These are phyloP conservation scores for Pleurostoma richardsiae DNA, from an alignment of 2,329 filamentous ascomycete species.

Conservation along the genomic window DNA sequence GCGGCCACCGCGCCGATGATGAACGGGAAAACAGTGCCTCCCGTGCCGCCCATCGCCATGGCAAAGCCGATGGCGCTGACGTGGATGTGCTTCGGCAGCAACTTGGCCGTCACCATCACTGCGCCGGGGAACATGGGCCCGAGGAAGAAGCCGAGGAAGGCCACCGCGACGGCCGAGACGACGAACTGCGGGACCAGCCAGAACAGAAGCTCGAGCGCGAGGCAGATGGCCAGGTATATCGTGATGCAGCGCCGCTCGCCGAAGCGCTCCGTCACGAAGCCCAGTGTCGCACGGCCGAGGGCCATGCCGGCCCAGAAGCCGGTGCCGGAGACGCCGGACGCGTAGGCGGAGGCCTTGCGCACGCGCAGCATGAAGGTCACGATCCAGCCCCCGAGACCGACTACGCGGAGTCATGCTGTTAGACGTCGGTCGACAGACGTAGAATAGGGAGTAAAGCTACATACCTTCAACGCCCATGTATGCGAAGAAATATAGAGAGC, in stretches of 20 bases:
- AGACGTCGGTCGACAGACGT: too few species aligned
- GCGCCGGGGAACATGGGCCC: constrained; percentile 72
- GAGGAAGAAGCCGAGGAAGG: constrained; percentile 71
- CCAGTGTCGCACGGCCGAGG: constrained; percentile 62
- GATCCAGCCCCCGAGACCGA: constrained; percentile 58
- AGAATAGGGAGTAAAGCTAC: not conserved
- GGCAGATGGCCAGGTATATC: constrained; percentile 58
- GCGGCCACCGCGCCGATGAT: constrained; percentile 61
- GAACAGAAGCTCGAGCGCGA: constrained; percentile 66
- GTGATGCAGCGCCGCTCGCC: constrained; percentile 49
- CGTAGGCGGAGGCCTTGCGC: constrained; percentile 61
- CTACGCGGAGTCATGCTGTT: not conserved
- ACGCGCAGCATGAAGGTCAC: constrained; percentile 79
- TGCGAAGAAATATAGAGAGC: not conserved
- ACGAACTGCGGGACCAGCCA: constrained; percentile 77
- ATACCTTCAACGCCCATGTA: not conserved
- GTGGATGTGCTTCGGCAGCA: constrained; percentile 66
- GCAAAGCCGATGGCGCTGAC: constrained; percentile 75
- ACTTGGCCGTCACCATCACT: constrained; percentile 64
- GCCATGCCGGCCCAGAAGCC: constrained; percentile 81
- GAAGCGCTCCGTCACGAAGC: constrained; percentile 65
- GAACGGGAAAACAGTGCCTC: constrained; percentile 63
- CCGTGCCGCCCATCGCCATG: constrained; percentile 67
- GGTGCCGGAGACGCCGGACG: constrained; percentile 67
- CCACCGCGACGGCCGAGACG: constrained; percentile 67